Conservation (phyloP, 2,329 filamentous ascomycete genomes). For the Fusarium sp. region DNA sequence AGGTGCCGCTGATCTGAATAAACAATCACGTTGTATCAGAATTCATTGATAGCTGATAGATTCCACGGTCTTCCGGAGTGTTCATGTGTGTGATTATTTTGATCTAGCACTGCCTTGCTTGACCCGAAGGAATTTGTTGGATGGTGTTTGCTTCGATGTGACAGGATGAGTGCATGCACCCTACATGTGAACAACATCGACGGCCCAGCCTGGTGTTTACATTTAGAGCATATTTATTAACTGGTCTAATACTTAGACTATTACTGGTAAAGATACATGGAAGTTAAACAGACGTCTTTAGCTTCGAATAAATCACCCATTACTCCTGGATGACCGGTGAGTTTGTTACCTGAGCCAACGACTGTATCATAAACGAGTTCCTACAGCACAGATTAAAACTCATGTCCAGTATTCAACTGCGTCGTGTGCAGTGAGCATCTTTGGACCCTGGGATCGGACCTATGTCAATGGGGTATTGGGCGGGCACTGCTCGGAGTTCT, state of each 20-base stretch:
- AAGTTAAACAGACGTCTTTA: too few relatives aligned
- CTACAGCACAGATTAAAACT: too few relatives aligned
- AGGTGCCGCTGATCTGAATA: background rate
- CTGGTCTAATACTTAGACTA: too few relatives aligned
- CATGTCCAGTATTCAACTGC: too few relatives aligned
- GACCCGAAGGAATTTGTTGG: background rate
- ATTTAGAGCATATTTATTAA: background rate
- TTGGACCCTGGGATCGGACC: background rate
- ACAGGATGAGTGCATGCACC: background rate
- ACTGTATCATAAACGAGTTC: too few relatives aligned
- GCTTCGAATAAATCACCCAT: too few relatives aligned
- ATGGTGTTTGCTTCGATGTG: background rate
- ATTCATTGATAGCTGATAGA: background rate
- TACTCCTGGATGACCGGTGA: rapidly evolving
- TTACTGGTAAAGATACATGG: too few relatives aligned
- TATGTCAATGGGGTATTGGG: background rate
- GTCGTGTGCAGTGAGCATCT: too few relatives aligned
- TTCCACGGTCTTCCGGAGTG: rapidly evolving
- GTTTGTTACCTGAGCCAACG: too few relatives aligned
- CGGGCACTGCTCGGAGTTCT: too few relatives aligned
- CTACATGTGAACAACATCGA: background rate
- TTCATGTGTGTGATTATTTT: too few relatives aligned
- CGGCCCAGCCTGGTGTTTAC: background rate
- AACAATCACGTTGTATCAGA: background rate
- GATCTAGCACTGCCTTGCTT: background rate